A percentile compares a stretch with the other conserved stretches of the same genome.
These are phyloP conservation scores for Carex arenaria DNA, from an alignment of 202 grass and related monocot genomes.

Conservation along the genomic window DNA sequence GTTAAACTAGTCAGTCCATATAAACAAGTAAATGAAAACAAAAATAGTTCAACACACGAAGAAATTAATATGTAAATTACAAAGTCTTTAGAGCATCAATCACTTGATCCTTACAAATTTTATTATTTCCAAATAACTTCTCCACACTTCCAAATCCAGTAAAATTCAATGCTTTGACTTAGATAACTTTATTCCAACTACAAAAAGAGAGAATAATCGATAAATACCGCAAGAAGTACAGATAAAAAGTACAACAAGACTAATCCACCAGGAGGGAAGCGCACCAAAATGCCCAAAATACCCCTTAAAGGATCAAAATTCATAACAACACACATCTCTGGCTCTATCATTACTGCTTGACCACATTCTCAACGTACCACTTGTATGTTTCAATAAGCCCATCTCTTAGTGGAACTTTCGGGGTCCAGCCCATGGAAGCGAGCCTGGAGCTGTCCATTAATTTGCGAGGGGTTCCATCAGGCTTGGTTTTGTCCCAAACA, in stretches of 20 bases:
- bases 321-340: not conserved
- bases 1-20: not conserved
- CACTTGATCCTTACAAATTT: not conserved
- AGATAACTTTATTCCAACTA: not conserved
- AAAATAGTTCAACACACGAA: not conserved
- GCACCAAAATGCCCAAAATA: not conserved
- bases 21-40: not conserved
- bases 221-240: slow-evolving; percentile 7
- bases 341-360: not conserved
- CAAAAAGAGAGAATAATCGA: not conserved
- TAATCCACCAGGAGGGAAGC: not conserved
- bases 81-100: not conserved
- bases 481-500: slow-evolving; percentile 49
- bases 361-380: slow-evolving; percentile 39
- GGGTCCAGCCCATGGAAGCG: slow-evolving; percentile 56
- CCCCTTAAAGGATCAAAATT: not conserved
- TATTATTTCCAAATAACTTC: not conserved
- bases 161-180: not conserved
- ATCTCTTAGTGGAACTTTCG: slow-evolving; percentile 58
- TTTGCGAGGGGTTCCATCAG: slow-evolving; percentile 46
- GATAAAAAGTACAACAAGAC: not conserved
- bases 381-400: slow-evolving; percentile 60
- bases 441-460: slow-evolving; percentile 78
- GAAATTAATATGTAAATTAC: not conserved
- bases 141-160: not conserved